Evolutionary conservation across 331 rosid genomes (phyloP).

Genomic region (Rhamnella rubrinervis): DNA sequence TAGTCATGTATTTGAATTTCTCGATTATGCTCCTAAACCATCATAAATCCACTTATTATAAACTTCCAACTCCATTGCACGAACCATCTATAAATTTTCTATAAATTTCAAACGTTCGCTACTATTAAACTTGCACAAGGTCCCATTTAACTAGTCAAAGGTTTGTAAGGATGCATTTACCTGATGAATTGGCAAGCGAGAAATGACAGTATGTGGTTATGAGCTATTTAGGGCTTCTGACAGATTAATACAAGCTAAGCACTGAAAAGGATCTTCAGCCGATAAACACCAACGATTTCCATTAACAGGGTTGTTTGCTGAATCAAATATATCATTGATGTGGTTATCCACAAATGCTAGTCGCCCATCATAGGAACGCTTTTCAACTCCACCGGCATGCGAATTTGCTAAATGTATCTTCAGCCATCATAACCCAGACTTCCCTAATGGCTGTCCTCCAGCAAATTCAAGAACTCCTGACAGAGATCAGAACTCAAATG

Average conservation of each 20-base stretch:
- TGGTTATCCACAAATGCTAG: slow-evolving; percentile 70
- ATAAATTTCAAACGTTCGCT: slow-evolving; percentile 24
- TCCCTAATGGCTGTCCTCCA: slow-evolving; percentile 75
- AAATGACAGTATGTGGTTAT: slow-evolving; percentile 65
- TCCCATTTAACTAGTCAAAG: slow-evolving; percentile 8
- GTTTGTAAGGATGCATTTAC: slow-evolving; percentile 37
- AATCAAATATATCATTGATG: slow-evolving; percentile 67
- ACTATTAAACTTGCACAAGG: slow-evolving; percentile 22
- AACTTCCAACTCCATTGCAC: slow-evolving; percentile 52
- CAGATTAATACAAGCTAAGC: slow-evolving; percentile 76
- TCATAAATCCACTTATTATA: too few relatives aligned
- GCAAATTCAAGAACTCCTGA: slow-evolving; percentile 80
- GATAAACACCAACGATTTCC: slow-evolving; percentile 81
- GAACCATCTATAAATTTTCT: slow-evolving; percentile 99
- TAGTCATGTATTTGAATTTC: too few relatives aligned
- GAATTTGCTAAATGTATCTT: slow-evolving; percentile 80
- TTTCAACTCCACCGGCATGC: slow-evolving; percentile 70
- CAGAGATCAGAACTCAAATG: slow-evolving; percentile 91
- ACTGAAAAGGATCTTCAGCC: slow-evolving; percentile 93
- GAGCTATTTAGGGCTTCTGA: slow-evolving; percentile 75
- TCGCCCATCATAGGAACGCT: slow-evolving; percentile 68
- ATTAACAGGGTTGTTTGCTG: slow-evolving; percentile 65
- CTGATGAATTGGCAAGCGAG: slow-evolving; percentile 81
- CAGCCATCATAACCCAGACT: slow-evolving; percentile 72
- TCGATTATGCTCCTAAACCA: too few relatives aligned